Evolutionary conservation across 2,329 filamentous ascomycete species (phyloP).

Genomic region (Aspergillus novofumigatus): DNA sequence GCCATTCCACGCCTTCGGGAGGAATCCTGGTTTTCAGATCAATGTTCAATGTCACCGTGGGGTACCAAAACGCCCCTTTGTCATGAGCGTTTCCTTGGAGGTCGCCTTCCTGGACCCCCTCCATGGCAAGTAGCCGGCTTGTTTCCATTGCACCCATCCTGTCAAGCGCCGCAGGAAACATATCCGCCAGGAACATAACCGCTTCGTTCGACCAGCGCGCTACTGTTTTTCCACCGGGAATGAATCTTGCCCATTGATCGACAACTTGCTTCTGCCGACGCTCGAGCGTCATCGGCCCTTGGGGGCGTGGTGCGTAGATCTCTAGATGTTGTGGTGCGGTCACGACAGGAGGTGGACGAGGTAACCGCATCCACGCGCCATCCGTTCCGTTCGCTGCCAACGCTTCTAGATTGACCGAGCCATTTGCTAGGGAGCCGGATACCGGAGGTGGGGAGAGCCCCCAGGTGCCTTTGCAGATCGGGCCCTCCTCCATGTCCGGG

Average conservation of each 20-base stretch:
- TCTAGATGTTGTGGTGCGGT: background rate
- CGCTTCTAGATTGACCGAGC: background rate
- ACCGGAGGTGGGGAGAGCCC: background rate
- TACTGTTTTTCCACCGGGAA: background rate
- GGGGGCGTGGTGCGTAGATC: background rate
- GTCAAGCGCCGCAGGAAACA: slow-evolving; percentile 1
- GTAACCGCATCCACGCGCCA: background rate
- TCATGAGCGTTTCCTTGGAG: background rate
- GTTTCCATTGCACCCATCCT: slow-evolving; percentile 1
- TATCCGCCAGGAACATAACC: slow-evolving; percentile 1
- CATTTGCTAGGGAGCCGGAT: background rate
- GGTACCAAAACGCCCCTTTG: slow-evolving; percentile 1
- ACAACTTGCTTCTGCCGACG: background rate
- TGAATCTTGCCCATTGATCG: slow-evolving; percentile 4
- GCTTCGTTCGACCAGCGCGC: slow-evolving; percentile 5
- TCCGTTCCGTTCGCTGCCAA: background rate
- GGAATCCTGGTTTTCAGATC: slow-evolving; percentile 3
- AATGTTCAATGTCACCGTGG: slow-evolving; percentile 5
- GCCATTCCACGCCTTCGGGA: background rate
- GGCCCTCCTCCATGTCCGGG: background rate
- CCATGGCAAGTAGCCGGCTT: background rate
- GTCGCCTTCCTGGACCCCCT: background rate
- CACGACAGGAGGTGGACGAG: background rate
- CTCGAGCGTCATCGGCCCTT: background rate
- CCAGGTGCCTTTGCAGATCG: background rate